Percentiles rank a stretch among this genome's conserved stretches.
phyloP scores from a whole-genome alignment of 441 rosid genomes.

The Gossypium davidsonii region DNA sequence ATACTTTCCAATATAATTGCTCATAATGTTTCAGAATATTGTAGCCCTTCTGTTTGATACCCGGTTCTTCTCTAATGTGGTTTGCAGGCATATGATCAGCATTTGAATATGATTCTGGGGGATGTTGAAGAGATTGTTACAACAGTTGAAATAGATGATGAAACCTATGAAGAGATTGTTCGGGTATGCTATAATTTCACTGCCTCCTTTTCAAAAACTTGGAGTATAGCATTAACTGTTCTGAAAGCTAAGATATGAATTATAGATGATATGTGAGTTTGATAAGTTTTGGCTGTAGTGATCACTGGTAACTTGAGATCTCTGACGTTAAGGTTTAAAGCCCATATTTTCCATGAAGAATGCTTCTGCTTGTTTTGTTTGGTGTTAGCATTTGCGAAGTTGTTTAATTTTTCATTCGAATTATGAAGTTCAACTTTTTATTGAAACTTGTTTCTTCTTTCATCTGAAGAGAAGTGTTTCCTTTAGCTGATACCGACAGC shows the following conservation, averaged over 20 bases:
- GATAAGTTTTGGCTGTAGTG: neutral
- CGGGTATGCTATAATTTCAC: conserved; percentile 46
- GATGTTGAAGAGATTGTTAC: conserved; percentile 97
- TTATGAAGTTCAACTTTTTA: neutral
- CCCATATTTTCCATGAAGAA: neutral
- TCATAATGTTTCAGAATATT: neutral
- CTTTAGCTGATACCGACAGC: neutral
- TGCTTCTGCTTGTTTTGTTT: neutral
- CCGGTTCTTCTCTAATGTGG: neutral
- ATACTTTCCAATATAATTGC: neutral
- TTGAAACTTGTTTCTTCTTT: neutral
- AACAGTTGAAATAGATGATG: conserved; percentile 90
- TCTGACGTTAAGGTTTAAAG: neutral
- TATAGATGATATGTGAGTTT: neutral
- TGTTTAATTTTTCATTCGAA: neutral
- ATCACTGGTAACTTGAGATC: neutral
- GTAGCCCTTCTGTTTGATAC: neutral
- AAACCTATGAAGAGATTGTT: conserved; percentile 96
- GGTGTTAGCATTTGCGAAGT: neutral
- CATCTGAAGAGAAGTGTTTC: neutral
- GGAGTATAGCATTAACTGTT: neutral
- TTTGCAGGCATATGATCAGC: conserved; percentile 95
- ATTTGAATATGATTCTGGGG: conserved; percentile 95
- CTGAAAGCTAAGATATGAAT: neutral
- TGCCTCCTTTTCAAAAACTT: neutral